Evolutionary conservation across 1,139 yeast species (phyloP).

Genomic region (Pichiaceae sp.): DNA sequence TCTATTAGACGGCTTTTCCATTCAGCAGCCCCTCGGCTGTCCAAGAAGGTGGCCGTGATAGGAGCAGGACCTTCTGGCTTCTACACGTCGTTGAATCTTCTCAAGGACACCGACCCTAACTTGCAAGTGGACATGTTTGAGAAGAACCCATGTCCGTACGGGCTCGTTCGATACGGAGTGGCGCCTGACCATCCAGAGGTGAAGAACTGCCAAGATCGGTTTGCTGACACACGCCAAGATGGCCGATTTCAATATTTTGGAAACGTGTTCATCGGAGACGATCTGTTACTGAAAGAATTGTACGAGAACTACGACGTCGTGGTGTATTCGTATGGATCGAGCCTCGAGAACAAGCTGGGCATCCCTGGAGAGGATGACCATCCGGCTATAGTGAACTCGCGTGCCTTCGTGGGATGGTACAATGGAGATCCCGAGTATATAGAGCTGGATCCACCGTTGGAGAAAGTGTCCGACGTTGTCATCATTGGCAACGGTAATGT

Average conservation of each 20-base stretch:
- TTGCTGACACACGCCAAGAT: constrained; percentile 49
- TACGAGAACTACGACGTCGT: constrained; percentile 58
- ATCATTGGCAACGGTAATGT: constrained; percentile 97
- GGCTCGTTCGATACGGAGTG: constrained; percentile 89
- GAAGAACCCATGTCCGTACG: constrained; percentile 81
- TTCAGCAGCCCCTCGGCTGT: not conserved
- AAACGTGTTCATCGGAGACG: constrained; percentile 59
- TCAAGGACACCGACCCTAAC: constrained; percentile 33
- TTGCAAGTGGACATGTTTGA: constrained; percentile 60
- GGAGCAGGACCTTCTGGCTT: constrained; percentile 98
- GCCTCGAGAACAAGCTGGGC: constrained; percentile 40
- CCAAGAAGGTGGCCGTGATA: constrained; percentile 53
- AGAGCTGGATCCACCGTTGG: constrained; percentile 44
- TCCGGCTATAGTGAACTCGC: constrained; percentile 71
- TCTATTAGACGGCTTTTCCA: not conserved
- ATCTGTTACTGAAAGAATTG: constrained; percentile 38
- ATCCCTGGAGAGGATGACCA: constrained; percentile 49
- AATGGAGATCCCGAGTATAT: constrained; percentile 72
- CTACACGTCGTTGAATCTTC: constrained; percentile 73
- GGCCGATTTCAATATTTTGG: constrained; percentile 60
- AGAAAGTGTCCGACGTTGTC: constrained; percentile 54
- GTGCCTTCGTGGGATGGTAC: constrained; percentile 93
- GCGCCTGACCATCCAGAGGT: constrained; percentile 99
- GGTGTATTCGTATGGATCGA: constrained; percentile 79
- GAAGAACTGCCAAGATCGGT: constrained; percentile 77